phyloP scores from a whole-genome alignment of 139 green algal species.

The Pleodorina starrii region DNA sequence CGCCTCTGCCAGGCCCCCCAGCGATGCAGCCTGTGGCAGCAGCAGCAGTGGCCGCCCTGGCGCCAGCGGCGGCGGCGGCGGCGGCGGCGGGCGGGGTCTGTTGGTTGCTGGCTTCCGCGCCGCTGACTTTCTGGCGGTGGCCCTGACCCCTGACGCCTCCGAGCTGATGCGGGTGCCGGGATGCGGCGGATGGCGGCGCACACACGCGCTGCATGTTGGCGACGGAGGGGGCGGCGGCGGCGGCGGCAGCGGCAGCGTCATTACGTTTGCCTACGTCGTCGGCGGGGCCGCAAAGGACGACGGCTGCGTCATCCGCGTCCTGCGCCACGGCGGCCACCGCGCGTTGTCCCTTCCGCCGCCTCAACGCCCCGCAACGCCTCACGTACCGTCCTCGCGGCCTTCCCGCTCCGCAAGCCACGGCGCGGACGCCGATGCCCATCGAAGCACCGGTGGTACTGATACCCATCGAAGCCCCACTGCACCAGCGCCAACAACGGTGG shows the following conservation, averaged over 20 bases:
- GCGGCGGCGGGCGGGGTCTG: background rate
- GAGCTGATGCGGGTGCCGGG: slow-evolving; percentile 29
- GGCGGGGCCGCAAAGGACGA: background rate
- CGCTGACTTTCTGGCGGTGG: slow-evolving; percentile 2
- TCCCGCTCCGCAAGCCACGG: no score
- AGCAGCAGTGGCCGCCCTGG: background rate
- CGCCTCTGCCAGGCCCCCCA: background rate
- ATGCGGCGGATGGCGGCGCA: slow-evolving; percentile 23
- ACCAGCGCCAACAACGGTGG: background rate
- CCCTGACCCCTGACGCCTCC: background rate
- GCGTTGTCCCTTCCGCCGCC: no score
- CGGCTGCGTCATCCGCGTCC: background rate
- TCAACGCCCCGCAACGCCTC: no score
- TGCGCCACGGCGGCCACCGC: background rate
- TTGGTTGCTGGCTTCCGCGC: slow-evolving; percentile 24
- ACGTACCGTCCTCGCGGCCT: no score
- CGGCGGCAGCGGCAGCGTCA: background rate
- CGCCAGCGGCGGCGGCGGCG: background rate
- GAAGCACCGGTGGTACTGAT: no score
- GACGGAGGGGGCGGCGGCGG: background rate
- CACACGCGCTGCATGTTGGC: slow-evolving; percentile 7
- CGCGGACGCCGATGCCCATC: no score
- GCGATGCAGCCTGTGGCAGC: no score
- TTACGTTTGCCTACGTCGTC: slow-evolving; percentile 8
- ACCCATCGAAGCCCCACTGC: no score